These are phyloP conservation scores for Geranium brycei DNA, from an alignment of 345 rosid genomes.

Conservation along the genomic window DNA sequence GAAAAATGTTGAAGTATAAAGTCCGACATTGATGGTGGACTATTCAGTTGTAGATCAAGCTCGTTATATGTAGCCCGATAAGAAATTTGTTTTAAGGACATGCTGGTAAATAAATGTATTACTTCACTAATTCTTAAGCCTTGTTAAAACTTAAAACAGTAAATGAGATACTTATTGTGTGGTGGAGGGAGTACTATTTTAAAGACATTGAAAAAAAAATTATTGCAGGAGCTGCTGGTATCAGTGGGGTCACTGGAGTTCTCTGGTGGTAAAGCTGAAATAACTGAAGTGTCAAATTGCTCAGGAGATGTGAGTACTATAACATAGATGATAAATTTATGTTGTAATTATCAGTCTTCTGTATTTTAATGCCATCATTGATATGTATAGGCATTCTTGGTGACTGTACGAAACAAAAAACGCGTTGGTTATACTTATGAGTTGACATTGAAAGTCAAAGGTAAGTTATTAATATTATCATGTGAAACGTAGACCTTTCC, in stretches of 20 bases:
- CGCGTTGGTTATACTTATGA: constrained; percentile 80
- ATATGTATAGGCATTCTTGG: constrained; percentile 60
- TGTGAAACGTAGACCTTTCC: neutral
- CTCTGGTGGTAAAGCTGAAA: constrained; percentile 56
- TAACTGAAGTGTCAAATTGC: constrained; percentile 57
- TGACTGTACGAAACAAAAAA: constrained; percentile 81
- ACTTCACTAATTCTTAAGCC: too few species aligned
- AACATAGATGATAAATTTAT: neutral
- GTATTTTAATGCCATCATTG: neutral
- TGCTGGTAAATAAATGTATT: too few species aligned
- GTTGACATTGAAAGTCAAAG: constrained; percentile 60
- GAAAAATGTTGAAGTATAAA: too few species aligned
- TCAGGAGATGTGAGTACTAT: constrained; percentile 58
- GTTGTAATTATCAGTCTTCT: neutral
- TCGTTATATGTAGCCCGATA: too few species aligned
- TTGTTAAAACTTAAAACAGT: too few species aligned
- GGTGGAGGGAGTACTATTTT: too few species aligned
- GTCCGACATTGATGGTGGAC: too few species aligned
- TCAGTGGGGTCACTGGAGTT: constrained; percentile 59
- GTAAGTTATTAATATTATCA: constrained; percentile 23
- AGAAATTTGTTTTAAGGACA: too few species aligned
- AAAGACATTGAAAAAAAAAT: neutral
- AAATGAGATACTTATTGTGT: too few species aligned
- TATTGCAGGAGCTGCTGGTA: constrained; percentile 50
- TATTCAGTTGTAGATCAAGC: too few species aligned